Evolutionary conservation across 257 asterid species (phyloP).

Genomic region (Hygrophila difformis): DNA sequence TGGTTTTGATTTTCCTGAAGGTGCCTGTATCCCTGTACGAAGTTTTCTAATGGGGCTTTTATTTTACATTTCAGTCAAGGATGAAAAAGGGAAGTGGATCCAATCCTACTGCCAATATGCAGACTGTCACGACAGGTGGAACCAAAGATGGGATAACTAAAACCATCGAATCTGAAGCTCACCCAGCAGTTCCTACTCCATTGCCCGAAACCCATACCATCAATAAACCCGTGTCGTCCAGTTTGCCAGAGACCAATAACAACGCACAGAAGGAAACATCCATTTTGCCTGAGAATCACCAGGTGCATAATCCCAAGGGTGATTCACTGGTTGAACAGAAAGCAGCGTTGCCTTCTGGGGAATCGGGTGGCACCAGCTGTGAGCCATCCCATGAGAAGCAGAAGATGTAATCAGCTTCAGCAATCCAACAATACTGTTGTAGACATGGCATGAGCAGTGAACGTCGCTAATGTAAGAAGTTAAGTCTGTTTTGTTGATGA

Average conservation of each 20-base stretch:
- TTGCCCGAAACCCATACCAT: slow-evolving; percentile 33
- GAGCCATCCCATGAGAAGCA: too few species aligned
- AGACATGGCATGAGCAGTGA: too few species aligned
- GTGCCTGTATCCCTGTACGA: too few species aligned
- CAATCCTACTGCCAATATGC: slow-evolving; percentile 29
- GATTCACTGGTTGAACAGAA: slow-evolving; percentile 20
- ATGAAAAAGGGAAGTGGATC: slow-evolving; percentile 57
- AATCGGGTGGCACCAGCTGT: too few species aligned
- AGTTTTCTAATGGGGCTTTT: too few species aligned
- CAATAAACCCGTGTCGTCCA: slow-evolving; percentile 19
- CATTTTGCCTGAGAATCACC: slow-evolving; percentile 23
- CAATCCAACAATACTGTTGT: too few species aligned
- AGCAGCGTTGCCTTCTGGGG: too few species aligned
- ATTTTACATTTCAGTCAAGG: slow-evolving; percentile 51
- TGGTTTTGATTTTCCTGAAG: neutral
- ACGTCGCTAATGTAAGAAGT: too few species aligned
- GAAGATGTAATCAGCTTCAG: too few species aligned
- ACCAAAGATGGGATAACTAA: slow-evolving; percentile 43
- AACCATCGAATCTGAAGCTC: slow-evolving; percentile 38
- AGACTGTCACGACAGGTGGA: slow-evolving; percentile 44
- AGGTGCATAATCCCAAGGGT: slow-evolving; percentile 5
- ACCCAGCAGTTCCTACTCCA: slow-evolving; percentile 21
- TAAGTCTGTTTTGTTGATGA: too few species aligned
- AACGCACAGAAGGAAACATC: slow-evolving; percentile 17
- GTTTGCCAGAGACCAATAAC: slow-evolving; percentile 19